Conservation (phyloP, 176 grass and related monocot species). For the Carex parvula region DNA sequence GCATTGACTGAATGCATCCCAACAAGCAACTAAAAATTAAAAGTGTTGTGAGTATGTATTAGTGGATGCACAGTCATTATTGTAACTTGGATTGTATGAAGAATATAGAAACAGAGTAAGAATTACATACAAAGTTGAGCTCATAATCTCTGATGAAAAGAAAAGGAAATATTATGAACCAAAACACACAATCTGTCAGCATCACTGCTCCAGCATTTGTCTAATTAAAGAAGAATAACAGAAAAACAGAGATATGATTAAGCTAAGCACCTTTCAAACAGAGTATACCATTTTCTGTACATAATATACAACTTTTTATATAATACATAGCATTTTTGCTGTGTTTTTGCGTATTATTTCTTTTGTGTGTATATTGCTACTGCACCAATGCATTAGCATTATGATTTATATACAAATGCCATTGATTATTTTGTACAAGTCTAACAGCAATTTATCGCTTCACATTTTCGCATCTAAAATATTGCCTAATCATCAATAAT, state of each 20-base stretch:
- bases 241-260: background rate
- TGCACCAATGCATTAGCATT: background rate
- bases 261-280: background rate
- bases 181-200: constrained; percentile 94
- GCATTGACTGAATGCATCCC: constrained; percentile 93
- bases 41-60: background rate
- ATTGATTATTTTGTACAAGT: background rate
- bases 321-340: background rate
- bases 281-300: background rate
- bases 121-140: constrained; percentile 71
- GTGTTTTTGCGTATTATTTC: background rate
- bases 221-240: constrained; percentile 33
- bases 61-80: background rate
- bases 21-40: constrained; percentile 49
- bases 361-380: background rate
- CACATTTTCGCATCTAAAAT: background rate
- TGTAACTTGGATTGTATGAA: background rate
- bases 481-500: background rate
- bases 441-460: background rate
- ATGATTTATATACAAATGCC: constrained; percentile 2
- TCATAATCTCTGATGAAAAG: constrained; percentile 82
- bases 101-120: constrained; percentile 1
- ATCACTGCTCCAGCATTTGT: constrained; percentile 93
- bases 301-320: background rate
- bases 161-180: constrained; percentile 98